Evolutionary conservation across 2,329 filamentous ascomycete genomes (phyloP).

Genomic region (Xylariaceae sp.): DNA sequence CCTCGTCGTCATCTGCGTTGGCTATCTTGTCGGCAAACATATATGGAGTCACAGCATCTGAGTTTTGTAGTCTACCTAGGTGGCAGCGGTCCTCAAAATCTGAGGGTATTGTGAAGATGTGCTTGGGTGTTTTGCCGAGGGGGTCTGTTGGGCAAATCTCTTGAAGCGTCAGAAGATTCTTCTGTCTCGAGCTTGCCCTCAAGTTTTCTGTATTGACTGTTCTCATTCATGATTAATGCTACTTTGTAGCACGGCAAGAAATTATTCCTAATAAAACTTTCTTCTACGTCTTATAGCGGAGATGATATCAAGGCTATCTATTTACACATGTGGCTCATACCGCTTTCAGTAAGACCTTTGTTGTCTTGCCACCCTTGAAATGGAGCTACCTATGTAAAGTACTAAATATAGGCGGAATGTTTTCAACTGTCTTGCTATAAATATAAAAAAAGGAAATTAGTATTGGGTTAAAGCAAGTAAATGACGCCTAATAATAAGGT

Average conservation of each 20-base stretch:
- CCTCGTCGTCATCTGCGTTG: too few species aligned
- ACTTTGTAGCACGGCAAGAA: background rate
- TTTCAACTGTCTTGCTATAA: background rate
- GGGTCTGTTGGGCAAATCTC: too few species aligned
- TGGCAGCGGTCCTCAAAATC: too few species aligned
- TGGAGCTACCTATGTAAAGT: background rate
- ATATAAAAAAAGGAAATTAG: background rate
- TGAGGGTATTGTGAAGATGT: too few species aligned
- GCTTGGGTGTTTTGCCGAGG: too few species aligned
- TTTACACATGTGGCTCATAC: background rate
- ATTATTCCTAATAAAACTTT: background rate
- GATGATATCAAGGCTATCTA: background rate
- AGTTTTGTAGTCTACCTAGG: too few species aligned
- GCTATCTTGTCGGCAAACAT: too few species aligned
- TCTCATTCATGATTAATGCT: too few species aligned
- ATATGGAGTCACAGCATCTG: too few species aligned
- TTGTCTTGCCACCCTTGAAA: background rate
- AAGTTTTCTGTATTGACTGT: too few species aligned
- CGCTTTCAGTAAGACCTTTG: conserved; percentile 4
- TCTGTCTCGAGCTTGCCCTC: too few species aligned
- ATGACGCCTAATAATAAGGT: conserved; percentile 13
- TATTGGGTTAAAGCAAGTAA: background rate
- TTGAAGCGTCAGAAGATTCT: too few species aligned
- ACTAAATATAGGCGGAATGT: background rate
- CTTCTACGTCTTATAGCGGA: background rate